Conservation (phyloP, 208 protist genomes). For the Herpetomonas tarakana region DNA sequence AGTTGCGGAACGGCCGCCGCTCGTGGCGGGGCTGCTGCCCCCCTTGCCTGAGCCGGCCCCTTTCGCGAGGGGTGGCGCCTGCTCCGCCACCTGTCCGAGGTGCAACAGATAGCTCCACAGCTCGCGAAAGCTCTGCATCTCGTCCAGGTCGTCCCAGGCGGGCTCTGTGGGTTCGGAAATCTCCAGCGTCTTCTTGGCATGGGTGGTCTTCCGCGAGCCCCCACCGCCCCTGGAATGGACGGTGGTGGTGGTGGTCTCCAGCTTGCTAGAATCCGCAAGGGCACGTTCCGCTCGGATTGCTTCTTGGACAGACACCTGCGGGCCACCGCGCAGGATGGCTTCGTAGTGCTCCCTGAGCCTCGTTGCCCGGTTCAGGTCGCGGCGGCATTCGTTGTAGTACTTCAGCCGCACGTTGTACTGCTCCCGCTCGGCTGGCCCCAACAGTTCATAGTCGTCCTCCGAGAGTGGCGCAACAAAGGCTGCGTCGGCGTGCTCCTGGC, state of each 20-base stretch:
- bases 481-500: constrained; percentile 23
- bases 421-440: constrained; percentile 41
- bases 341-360: constrained; percentile 24
- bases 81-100: neutral
- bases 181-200: constrained; percentile 12
- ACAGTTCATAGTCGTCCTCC: constrained; percentile 73
- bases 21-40: constrained; percentile 16
- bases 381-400: constrained; percentile 78
- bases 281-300: constrained; percentile 16
- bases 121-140: constrained; percentile 12
- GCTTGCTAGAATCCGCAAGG: neutral
- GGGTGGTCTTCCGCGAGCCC: neutral
- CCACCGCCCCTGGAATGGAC: neutral
- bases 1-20: neutral
- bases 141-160: constrained; percentile 9
- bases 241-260: neutral
- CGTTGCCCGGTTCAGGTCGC: constrained; percentile 36
- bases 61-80: neutral
- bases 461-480: constrained; percentile 45
- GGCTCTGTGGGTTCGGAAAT: constrained; percentile 3
- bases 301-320: constrained; percentile 27
- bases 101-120: constrained; percentile 21
- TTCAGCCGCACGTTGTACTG: constrained; percentile 73
- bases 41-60: neutral
- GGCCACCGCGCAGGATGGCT: constrained; percentile 8